phyloP scores from a whole-genome alignment of 1,139 yeast species.

The Yamadazyma sp. region DNA sequence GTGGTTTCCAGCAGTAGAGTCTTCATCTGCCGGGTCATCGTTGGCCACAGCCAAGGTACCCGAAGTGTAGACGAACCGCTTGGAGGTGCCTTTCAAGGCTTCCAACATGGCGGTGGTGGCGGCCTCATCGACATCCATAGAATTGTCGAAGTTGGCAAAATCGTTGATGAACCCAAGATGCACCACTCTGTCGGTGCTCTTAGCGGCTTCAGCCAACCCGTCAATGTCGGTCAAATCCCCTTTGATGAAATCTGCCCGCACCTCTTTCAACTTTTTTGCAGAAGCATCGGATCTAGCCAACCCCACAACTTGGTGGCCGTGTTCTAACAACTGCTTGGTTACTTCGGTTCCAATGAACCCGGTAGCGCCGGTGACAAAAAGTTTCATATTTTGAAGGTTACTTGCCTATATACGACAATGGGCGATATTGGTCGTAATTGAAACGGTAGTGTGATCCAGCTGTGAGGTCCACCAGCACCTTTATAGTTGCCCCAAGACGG shows the following conservation, averaged over 20 bases:
- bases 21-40: conserved; percentile 13
- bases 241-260: conserved; percentile 20
- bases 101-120: conserved; percentile 21
- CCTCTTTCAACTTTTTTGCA: conserved; percentile 26
- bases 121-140: conserved; percentile 18
- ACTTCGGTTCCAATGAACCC: conserved; percentile 39
- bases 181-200: conserved; percentile 27
- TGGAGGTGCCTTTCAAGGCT: conserved; percentile 20
- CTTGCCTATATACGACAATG: too few species aligned
- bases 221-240: conserved; percentile 26
- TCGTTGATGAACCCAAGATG: conserved; percentile 35
- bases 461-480: too few species aligned
- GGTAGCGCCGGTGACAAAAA: conserved; percentile 41
- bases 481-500: too few species aligned
- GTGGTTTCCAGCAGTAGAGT: neutral
- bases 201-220: conserved; percentile 21
- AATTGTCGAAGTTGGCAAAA: conserved; percentile 20
- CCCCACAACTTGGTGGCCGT: conserved; percentile 36
- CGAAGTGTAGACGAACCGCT: conserved; percentile 18
- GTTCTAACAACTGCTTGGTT: conserved; percentile 23
- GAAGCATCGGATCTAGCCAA: conserved; percentile 34
- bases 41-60: conserved; percentile 14
- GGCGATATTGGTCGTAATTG: too few species aligned
- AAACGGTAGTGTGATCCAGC: too few species aligned
- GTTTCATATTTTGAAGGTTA: conserved; percentile 17